Evolutionary conservation across 192 early-diverging fungal genomes (phyloP).

Genomic region (Backusella tarrabulga): DNA sequence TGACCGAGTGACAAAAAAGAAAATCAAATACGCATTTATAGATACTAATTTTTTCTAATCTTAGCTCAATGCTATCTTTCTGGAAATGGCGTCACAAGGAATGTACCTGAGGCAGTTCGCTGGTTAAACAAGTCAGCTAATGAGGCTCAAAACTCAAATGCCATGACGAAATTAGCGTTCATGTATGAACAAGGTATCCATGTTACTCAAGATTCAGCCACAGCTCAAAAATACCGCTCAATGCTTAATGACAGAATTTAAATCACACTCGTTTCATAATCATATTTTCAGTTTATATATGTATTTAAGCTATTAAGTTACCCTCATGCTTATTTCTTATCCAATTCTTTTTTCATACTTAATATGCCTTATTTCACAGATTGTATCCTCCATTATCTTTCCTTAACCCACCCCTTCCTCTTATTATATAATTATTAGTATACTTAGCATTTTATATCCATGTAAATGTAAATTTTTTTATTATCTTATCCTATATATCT

Average conservation of each 20-base stretch:
- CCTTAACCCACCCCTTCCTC: not conserved
- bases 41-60: not conserved
- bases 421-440: not conserved
- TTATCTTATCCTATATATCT: not conserved
- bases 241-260: not conserved
- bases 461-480: not conserved
- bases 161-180: constrained; percentile 15
- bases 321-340: not conserved
- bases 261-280: not conserved
- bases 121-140: constrained; percentile 27
- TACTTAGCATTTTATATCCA: constrained; percentile 2
- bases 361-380: not conserved
- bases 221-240: not conserved
- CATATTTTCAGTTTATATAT: not conserved
- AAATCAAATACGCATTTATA: not conserved
- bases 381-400: not conserved
- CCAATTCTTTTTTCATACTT: not conserved
- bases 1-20: not conserved
- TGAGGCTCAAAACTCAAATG: constrained; percentile 13
- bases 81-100: constrained; percentile 19
- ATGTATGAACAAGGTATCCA: constrained; percentile 6
- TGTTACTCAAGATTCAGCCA: constrained; percentile 4
- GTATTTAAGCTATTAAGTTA: constrained; percentile 5
- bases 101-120: constrained; percentile 8
- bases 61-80: constrained; percentile 34